Conservation (phyloP, 2,329 filamentous ascomycete species). For the Torrubiella hemipterigena region DNA sequence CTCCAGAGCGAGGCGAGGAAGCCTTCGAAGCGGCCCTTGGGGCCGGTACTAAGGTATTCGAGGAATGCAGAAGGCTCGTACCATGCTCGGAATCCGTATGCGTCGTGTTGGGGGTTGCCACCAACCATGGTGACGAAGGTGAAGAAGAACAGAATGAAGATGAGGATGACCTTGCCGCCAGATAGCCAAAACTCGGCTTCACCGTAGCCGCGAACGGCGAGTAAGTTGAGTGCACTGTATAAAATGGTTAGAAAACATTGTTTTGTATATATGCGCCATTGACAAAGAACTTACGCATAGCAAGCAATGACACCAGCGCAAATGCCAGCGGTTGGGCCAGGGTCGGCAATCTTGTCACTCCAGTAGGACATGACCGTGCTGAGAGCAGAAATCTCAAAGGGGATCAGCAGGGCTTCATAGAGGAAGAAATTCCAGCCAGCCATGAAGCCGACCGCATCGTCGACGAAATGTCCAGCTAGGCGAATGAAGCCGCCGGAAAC, state of each 20-base stretch:
- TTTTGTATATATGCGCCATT: slow-evolving; percentile 4
- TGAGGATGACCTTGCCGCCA: slow-evolving; percentile 52
- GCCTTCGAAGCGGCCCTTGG: slow-evolving; percentile 56
- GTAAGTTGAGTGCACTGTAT: slow-evolving; percentile 44
- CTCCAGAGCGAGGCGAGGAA: slow-evolving; percentile 57
- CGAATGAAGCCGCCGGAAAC: slow-evolving; percentile 53
- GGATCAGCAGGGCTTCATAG: slow-evolving; percentile 30
- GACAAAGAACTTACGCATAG: slow-evolving; percentile 37
- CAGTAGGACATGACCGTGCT: slow-evolving; percentile 29
- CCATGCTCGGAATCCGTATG: slow-evolving; percentile 63
- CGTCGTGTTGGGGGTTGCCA: slow-evolving; percentile 57
- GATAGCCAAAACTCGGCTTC: slow-evolving; percentile 62
- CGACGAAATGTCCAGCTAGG: slow-evolving; percentile 52
- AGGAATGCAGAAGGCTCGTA: slow-evolving; percentile 28
- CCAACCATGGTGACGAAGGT: slow-evolving; percentile 75
- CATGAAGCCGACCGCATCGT: slow-evolving; percentile 51
- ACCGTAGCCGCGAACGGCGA: slow-evolving; percentile 55
- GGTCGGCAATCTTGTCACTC: slow-evolving; percentile 36
- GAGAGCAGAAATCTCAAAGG: slow-evolving; percentile 29
- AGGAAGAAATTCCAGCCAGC: slow-evolving; percentile 32
- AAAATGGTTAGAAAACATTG: no score
- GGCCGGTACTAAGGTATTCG: slow-evolving; percentile 44
- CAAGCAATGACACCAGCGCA: slow-evolving; percentile 42
- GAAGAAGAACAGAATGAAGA: slow-evolving; percentile 56
- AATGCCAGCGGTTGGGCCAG: slow-evolving; percentile 54